Conservation (phyloP, 164 flowering plant genomes). For the Dillenia turbinata region DNA sequence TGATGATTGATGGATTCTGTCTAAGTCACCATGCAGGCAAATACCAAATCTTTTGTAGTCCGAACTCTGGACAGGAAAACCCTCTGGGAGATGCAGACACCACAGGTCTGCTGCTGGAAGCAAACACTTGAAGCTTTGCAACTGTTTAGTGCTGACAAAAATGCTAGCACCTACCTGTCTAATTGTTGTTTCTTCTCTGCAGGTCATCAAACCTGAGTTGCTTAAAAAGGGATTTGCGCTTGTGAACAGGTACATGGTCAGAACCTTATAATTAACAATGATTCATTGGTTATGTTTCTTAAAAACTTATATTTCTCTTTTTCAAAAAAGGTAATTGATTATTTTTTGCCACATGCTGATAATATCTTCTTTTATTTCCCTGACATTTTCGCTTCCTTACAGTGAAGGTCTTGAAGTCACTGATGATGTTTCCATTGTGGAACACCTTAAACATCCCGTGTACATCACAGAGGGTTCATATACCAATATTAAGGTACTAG, state of each 20-base stretch:
- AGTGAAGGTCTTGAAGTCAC: slow-evolving; percentile 87
- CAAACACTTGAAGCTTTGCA: neutral
- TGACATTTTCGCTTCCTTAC: slow-evolving; percentile 11
- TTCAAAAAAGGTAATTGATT: no score
- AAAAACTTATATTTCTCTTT: no score
- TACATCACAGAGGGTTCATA: slow-evolving; percentile 84
- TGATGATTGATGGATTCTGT: neutral
- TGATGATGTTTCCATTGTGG: slow-evolving; percentile 86
- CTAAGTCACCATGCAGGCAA: slow-evolving; percentile 57
- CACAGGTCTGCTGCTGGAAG: slow-evolving; percentile 49
- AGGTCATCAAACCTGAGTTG: slow-evolving; percentile 73
- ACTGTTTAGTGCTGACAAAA: no score
- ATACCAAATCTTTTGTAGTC: slow-evolving; percentile 67
- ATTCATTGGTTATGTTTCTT: neutral
- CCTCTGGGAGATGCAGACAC: slow-evolving; percentile 99
- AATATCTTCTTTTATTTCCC: no score
- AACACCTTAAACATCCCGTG: slow-evolving; percentile 78
- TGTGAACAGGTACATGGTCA: slow-evolving; percentile 55
- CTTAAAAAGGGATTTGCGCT: slow-evolving; percentile 75
- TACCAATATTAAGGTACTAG: slow-evolving; percentile 77
- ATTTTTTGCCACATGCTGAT: no score
- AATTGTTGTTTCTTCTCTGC: slow-evolving; percentile 6
- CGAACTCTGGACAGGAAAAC: slow-evolving; percentile 84
- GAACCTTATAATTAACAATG: neutral
- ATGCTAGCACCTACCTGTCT: neutral